These are phyloP conservation scores for Fragilaria crotonensis DNA, from an alignment of 108 stramenopile genomes.

Conservation along the genomic window DNA sequence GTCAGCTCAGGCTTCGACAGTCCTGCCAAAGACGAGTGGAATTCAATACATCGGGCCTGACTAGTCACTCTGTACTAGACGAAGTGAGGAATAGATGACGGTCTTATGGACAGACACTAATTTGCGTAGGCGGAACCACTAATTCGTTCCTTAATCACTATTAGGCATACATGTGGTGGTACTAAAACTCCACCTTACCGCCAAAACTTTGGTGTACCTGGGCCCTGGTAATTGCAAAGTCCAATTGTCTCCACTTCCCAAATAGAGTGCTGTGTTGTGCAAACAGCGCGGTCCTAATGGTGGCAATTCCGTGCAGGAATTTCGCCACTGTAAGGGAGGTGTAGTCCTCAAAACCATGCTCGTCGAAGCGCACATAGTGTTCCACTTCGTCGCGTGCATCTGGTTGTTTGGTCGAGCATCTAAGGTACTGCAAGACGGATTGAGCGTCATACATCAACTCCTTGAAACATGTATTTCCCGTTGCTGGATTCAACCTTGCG, in stretches of 20 bases:
- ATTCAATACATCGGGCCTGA: too few species aligned
- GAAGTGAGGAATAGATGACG: too few species aligned
- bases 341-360: conserved; percentile 38
- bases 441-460: conserved; percentile 34
- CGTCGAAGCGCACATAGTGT: conserved; percentile 19
- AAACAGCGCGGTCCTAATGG: conserved; percentile 40
- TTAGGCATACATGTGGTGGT: too few species aligned
- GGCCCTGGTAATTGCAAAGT: conserved; percentile 18
- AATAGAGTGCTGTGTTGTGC: conserved; percentile 49
- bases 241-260: conserved; percentile 44
- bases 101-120: too few species aligned
- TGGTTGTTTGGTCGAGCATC: conserved; percentile 17
- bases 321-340: conserved; percentile 59
- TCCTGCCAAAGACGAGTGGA: too few species aligned
- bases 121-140: too few species aligned
- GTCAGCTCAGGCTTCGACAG: too few species aligned
- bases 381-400: conserved; percentile 7
- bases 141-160: too few species aligned
- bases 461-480: conserved; percentile 13
- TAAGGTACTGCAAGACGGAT: conserved; percentile 30
- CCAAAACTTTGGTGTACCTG: too few species aligned
- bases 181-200: too few species aligned
- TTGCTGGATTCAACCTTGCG: conserved; percentile 5
- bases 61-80: too few species aligned
- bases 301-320: conserved; percentile 71